A percentile compares a stretch with the other conserved stretches of the same genome.
phyloP scores from a whole-genome alignment of 352 stramenopile species.

The Globisporangium takayamanum region DNA sequence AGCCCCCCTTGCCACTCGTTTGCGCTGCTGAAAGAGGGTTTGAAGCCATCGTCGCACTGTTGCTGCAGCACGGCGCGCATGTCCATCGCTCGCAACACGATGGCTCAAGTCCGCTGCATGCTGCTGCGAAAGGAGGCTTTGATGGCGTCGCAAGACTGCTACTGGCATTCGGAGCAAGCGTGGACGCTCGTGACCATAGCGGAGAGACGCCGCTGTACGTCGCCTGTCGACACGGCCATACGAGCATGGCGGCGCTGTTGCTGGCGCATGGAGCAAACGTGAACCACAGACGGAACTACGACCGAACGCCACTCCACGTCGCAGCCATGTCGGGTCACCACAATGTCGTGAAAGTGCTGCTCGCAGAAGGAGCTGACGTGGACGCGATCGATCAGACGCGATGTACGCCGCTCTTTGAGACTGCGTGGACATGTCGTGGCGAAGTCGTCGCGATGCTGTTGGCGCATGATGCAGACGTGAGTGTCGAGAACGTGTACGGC shows the following conservation, averaged over 20 bases:
- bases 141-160: too few species aligned
- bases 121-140: too few species aligned
- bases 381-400: background rate
- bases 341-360: background rate
- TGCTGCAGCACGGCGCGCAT: background rate
- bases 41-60: background rate
- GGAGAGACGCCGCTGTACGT: background rate
- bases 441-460: background rate
- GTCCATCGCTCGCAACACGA: too few species aligned
- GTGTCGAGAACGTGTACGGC: background rate
- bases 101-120: too few species aligned
- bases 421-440: too few species aligned
- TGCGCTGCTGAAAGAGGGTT: background rate
- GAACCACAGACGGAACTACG: background rate
- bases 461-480: background rate
- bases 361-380: background rate
- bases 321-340: background rate
- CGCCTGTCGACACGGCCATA: background rate
- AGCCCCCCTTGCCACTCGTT: background rate
- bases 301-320: background rate
- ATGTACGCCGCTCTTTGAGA: background rate
- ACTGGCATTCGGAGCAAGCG: background rate
- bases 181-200: background rate
- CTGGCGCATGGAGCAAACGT: background rate
- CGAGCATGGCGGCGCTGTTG: background rate